Evolutionary conservation across 208 protist genomes (phyloP), one percentile per base, ranked within the genome.

Genomic region (Wallacemonas sp.): DNA sequence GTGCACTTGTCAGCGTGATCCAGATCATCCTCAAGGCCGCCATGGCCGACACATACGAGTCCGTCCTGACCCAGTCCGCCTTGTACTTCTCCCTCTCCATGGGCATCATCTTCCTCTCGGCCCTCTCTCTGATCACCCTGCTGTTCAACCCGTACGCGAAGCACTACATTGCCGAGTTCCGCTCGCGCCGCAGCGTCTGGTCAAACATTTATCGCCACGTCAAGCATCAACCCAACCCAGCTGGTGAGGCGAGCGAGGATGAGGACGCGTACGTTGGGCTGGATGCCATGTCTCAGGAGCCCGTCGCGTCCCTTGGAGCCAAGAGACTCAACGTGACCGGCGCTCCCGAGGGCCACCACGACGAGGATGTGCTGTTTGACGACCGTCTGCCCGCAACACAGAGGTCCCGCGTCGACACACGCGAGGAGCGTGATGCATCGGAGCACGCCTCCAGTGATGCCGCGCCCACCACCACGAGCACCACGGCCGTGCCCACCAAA

Each of bases 11-110:
- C 36, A 88, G 83, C 6, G n/a, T 85, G 32, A 47, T 96, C 32
- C 85, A 92, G 65, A 87, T 94, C 30, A 78, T 90, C 44, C 81
- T 93, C 29, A 85, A 85, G 57, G 87, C 57, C 17, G 57, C 74
- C 32, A 90, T 94, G 85, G 32, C 74, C 2, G 63, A 77, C 54
- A 75, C 67, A 43, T 87, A 83, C 73, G 73, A 68, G 29, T 62
- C 68, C 2, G 67, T 85, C 12, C 72, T 78, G 21, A 70, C 60
- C 21, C 83, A 92, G 70, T 85, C 82, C 8, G 65, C 83, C 41
- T 81, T 96, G 23, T 96, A 94, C 73, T 96, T 94, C 52, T 80
- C 69, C 43, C 30, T 92, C 29, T 72, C 83, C 17, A 62, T 93
- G 24, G 71, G 61, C 11, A 90, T 91, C 66, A 84, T 96, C 68